phyloP scores from a whole-genome alignment of 805 yeast genomes.

The Monosporozyma aerobia region DNA sequence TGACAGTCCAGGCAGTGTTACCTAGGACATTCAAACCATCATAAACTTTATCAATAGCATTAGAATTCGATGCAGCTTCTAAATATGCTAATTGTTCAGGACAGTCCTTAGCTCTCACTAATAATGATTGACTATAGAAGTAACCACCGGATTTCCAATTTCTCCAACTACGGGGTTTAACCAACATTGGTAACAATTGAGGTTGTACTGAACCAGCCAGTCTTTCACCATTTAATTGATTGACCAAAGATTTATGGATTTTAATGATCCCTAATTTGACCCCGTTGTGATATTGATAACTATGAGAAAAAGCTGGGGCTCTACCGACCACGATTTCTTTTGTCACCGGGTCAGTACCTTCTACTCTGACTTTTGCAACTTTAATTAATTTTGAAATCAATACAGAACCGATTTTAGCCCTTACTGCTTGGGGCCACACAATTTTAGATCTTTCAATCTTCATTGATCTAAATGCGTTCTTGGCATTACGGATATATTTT shows the following conservation, averaged over 20 bases:
- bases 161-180: slow-evolving; percentile 84
- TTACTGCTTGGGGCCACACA: slow-evolving; percentile 47
- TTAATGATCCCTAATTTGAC: slow-evolving; percentile 73
- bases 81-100: slow-evolving; percentile 87
- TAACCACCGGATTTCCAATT: slow-evolving; percentile 81
- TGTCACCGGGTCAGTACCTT: slow-evolving; percentile 73
- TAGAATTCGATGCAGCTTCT: slow-evolving; percentile 69
- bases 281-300: slow-evolving; percentile 74
- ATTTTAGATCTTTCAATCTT: slow-evolving; percentile 31
- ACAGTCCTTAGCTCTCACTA: slow-evolving; percentile 73
- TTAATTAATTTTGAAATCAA: slow-evolving; percentile 66
- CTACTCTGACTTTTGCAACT: slow-evolving; percentile 73
- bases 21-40: slow-evolving; percentile 83
- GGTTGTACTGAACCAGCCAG: slow-evolving; percentile 65
- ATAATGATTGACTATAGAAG: slow-evolving; percentile 47
- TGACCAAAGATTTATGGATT: slow-evolving; percentile 59
- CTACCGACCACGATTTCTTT: slow-evolving; percentile 55
- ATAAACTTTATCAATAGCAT: slow-evolving; percentile 56
- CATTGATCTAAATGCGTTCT: slow-evolving; percentile 30
- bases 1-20: slow-evolving; percentile 85
- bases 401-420: slow-evolving; percentile 74
- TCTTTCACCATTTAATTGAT: slow-evolving; percentile 57
- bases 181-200: slow-evolving; percentile 85
- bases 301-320: slow-evolving; percentile 87
- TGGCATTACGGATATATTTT: slow-evolving; percentile 33